Evolutionary conservation across 1,139 yeast genomes (phyloP).

Genomic region (Candida mesenterica): DNA sequence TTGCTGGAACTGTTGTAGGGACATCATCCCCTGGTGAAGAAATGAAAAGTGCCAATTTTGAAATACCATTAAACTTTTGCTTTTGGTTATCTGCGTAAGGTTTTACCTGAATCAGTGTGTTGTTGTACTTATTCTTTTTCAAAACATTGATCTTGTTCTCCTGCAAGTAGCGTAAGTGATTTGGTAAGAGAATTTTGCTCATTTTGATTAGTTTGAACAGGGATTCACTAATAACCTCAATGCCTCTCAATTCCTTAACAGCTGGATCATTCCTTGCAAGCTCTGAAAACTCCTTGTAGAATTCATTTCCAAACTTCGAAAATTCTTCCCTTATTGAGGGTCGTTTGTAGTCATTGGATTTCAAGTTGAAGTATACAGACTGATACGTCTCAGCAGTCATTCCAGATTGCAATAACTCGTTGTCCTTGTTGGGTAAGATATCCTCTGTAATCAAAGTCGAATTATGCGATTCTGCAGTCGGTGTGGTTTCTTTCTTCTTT

Average conservation of each 20-base stretch:
- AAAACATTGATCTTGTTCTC: conserved; percentile 22
- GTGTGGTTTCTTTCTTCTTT: conserved; percentile 7
- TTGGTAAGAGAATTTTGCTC: conserved; percentile 34
- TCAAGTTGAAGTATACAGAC: conserved; percentile 48
- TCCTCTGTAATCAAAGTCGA: conserved; percentile 12
- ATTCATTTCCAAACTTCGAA: conserved; percentile 21
- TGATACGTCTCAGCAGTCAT: conserved; percentile 49
- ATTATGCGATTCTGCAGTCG: conserved; percentile 1
- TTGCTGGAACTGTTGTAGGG: conserved; percentile 37
- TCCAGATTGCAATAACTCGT: conserved; percentile 41
- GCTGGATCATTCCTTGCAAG: conserved; percentile 8
- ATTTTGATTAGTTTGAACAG: conserved; percentile 32
- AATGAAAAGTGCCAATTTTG: conserved; percentile 64
- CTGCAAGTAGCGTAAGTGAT: conserved; percentile 28
- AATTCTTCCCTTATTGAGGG: conserved; percentile 29
- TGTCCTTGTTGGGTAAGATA: conserved; percentile 37
- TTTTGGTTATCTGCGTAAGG: conserved; percentile 55
- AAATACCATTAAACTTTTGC: conserved; percentile 69
- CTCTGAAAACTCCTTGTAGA: conserved; percentile 14
- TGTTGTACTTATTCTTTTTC: conserved; percentile 23
- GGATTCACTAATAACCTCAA: conserved; percentile 24
- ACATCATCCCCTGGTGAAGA: conserved; percentile 17
- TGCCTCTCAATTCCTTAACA: conserved; percentile 10
- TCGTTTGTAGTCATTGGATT: conserved; percentile 49
- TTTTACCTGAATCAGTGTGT: conserved; percentile 37